These are phyloP conservation scores for Elongisporangium undulatum DNA, from an alignment of 352 stramenopile species.

Conservation along the genomic window DNA sequence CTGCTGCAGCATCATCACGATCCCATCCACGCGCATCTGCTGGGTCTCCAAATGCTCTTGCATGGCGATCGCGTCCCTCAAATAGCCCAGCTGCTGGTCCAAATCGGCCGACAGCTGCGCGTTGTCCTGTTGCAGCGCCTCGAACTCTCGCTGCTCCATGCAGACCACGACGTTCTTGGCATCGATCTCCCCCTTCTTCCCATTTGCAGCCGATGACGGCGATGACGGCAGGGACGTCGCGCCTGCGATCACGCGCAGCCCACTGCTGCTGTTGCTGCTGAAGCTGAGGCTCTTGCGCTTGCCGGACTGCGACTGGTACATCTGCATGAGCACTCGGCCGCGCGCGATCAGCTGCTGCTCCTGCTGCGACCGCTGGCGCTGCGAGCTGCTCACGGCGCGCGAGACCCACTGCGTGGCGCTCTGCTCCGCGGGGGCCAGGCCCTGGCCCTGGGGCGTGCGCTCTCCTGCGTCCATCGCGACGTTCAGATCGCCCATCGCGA, in stretches of 20 bases:
- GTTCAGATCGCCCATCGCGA: not conserved
- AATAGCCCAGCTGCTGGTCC: constrained; percentile 18
- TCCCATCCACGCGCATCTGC: constrained; percentile 20
- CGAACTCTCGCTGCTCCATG: constrained; percentile 14
- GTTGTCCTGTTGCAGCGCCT: constrained; percentile 26
- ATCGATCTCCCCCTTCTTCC: constrained; percentile 22
- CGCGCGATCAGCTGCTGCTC: constrained; percentile 42
- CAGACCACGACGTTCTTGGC: constrained; percentile 4
- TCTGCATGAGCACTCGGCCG: constrained; percentile 30
- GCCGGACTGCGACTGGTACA: constrained; percentile 40
- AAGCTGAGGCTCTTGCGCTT: not conserved
- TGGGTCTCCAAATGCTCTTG: constrained; percentile 13
- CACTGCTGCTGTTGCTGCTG: constrained; percentile 7
- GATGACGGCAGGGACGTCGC: constrained; percentile 6
- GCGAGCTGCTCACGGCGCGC: not conserved
- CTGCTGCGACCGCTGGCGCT: not conserved
- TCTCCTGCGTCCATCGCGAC: too few relatives aligned
- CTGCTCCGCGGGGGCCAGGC: not conserved
- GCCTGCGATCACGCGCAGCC: constrained; percentile 19
- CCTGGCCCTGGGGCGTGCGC: too few relatives aligned
- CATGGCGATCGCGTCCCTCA: constrained; percentile 16
- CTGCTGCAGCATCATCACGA: constrained; percentile 33
- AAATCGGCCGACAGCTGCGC: constrained; percentile 19
- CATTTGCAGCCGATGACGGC: constrained; percentile 12
- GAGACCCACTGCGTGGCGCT: not conserved